Evolutionary conservation across 345 rosid genomes (phyloP), one percentile per base, ranked within the genome.

Genomic region (Linum lewisii): DNA sequence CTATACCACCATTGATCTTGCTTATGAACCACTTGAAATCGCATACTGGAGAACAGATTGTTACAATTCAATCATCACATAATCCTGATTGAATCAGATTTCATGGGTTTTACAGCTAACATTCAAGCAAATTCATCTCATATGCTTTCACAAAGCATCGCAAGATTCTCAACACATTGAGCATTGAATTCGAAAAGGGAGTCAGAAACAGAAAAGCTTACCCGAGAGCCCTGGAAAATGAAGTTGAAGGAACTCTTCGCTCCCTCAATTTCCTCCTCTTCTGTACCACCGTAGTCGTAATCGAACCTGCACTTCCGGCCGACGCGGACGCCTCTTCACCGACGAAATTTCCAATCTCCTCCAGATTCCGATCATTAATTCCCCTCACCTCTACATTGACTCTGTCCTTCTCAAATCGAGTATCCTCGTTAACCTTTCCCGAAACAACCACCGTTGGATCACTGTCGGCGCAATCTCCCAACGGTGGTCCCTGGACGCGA

Each of bases 161-260:
- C 20, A n/a, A 10, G 20, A n/a, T n/a, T n/a, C n/a, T n/a, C 55
- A 51, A 8, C 7, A 21, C 3, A 15, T 16, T 19, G 24, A 10
- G 19, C 21, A 14, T 25, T 24, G 38, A 21, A 15, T 38, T 54
- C 60, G 20, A 22, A 19, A 51, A 44, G 9, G 21, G 8, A 3
- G 34, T n/a, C 59, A 15, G 23, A 20, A 20, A 32, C 16, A 29
- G 51, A 13, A n/a, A 1, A 26, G 47, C 75, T 78, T 66, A 89
- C 99, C 99, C 97, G 61, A 85, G 61, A 34, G 95, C 93, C 77
- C 99, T 81, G 11, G 95, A 68, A 60, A 93, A 76, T 2, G 99
- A 95, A 3, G 97, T 93, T 32, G 96, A 76, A 47, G 99, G 99
- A 76, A 87, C 96, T 66, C 81, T 85, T 74, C 88, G 67, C 67